Conservation (phyloP, 129 eudicot species). For the Scalesia atractyloides region DNA sequence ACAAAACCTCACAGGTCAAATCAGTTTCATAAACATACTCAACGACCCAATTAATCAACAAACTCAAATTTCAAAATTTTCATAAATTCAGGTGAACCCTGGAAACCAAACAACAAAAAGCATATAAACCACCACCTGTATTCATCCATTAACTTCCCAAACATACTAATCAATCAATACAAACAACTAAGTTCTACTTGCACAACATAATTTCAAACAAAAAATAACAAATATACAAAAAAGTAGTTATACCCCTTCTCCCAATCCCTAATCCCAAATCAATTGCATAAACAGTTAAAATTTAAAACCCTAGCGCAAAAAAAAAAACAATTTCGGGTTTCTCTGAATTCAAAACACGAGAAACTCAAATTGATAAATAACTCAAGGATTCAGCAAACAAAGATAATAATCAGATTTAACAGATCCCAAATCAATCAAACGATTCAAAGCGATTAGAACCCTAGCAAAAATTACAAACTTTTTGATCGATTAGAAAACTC, state of each 20-base stretch:
- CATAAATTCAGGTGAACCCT: background rate
- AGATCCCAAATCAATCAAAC: constrained; percentile 19
- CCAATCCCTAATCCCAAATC: constrained; percentile 16
- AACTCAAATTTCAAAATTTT: background rate
- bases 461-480: constrained; percentile 2
- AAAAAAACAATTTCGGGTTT: background rate
- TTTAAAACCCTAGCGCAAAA: constrained; percentile 11
- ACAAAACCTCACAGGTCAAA: background rate
- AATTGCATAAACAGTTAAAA: constrained; percentile 2
- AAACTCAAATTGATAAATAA: background rate
- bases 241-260: constrained; percentile 1
- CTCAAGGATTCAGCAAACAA: constrained; percentile 3
- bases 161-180: background rate
- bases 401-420: background rate
- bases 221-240: background rate
- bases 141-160: constrained; percentile 4
- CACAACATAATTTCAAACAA: constrained; percentile 4
- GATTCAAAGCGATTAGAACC: constrained; percentile 18
- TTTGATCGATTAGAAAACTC: constrained; percentile 14
- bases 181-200: constrained; percentile 3
- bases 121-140: constrained; percentile 1
- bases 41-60: background rate
- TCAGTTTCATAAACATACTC: background rate
- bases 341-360: background rate
- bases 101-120: background rate